Conservation (phyloP, 495 filamentous ascomycete genomes). For the Geopyxis carbonaria region DNA sequence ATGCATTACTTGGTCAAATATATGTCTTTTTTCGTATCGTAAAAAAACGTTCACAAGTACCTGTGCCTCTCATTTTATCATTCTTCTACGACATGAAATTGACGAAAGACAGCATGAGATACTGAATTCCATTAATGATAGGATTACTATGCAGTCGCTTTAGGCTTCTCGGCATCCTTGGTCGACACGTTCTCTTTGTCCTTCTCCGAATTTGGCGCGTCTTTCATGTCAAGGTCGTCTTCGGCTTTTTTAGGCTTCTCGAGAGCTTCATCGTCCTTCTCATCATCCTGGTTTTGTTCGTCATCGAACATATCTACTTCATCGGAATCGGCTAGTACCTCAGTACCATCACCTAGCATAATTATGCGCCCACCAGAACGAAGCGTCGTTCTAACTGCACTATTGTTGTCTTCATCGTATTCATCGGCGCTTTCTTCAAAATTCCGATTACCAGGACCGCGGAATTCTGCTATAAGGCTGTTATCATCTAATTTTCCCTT, state of each 20-base stretch:
- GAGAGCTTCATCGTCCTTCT: slow-evolving; percentile 19
- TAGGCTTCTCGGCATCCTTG: slow-evolving; percentile 11
- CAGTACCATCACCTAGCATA: slow-evolving; percentile 82
- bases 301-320: slow-evolving; percentile 86
- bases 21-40: too few species aligned
- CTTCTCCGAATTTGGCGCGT: slow-evolving; percentile 13
- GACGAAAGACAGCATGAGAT: slow-evolving; percentile 12
- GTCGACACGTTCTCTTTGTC: slow-evolving; percentile 19
- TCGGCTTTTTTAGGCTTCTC: slow-evolving; percentile 4
- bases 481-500: neutral
- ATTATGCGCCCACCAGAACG: slow-evolving; percentile 69
- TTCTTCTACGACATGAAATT: slow-evolving; percentile 14
- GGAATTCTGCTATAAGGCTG: slow-evolving; percentile 68
- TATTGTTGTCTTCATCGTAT: slow-evolving; percentile 56
- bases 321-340: slow-evolving; percentile 67
- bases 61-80: too few species aligned
- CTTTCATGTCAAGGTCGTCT: slow-evolving; percentile 13
- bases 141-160: slow-evolving; percentile 11
- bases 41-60: too few species aligned
- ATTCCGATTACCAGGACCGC: slow-evolving; percentile 67
- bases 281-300: slow-evolving; percentile 63
- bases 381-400: slow-evolving; percentile 24
- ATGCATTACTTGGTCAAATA: too few species aligned
- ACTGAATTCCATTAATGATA: too few species aligned
- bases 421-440: slow-evolving; percentile 85